Percentiles rank a stretch among this genome's conserved stretches.
These are phyloP conservation scores for Trypanosoma vivax DNA, from an alignment of 208 protist genomes.

Conservation along the genomic window DNA sequence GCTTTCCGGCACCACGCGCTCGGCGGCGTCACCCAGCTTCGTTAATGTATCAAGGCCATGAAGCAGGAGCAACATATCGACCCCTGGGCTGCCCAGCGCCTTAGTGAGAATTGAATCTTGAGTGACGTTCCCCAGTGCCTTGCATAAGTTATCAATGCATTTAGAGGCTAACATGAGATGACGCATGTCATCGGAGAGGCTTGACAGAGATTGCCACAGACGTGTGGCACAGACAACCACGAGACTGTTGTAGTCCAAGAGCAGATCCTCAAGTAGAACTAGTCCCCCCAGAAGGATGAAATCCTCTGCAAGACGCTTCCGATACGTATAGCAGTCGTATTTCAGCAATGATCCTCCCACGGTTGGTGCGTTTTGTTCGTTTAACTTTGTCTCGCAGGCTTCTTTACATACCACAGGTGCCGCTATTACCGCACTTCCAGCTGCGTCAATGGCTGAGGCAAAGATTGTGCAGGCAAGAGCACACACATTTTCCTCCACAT, in stretches of 20 bases:
- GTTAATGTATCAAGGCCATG: conserved; percentile 18
- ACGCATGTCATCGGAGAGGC: conserved; percentile 5
- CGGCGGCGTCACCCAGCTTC: neutral
- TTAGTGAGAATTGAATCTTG: conserved; percentile 13
- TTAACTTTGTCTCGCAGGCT: neutral
- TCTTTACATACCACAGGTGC: neutral
- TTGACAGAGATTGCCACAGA: conserved; percentile 15
- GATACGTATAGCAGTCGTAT: conserved; percentile 14
- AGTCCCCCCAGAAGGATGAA: conserved; percentile 22
- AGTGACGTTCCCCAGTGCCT: conserved; percentile 12
- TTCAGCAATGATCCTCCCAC: neutral
- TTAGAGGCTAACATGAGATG: conserved; percentile 21
- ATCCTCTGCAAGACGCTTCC: conserved; percentile 18
- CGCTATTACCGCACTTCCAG: neutral
- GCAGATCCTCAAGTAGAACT: conserved; percentile 27
- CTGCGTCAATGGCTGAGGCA: conserved; percentile 12
- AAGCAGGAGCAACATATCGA: conserved; percentile 13
- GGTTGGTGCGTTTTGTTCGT: too few species aligned
- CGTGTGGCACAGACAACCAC: conserved; percentile 22
- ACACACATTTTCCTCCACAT: conserved; percentile 19
- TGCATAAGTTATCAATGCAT: conserved; percentile 15
- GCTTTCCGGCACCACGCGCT: conserved; percentile 14
- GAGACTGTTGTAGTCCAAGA: conserved; percentile 28
- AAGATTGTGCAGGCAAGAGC: conserved; percentile 13
- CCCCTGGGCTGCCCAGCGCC: conserved; percentile 7